These are phyloP conservation scores for Aspergillus egyptiacus DNA, from an alignment of 495 filamentous ascomycete species.

Conservation along the genomic window DNA sequence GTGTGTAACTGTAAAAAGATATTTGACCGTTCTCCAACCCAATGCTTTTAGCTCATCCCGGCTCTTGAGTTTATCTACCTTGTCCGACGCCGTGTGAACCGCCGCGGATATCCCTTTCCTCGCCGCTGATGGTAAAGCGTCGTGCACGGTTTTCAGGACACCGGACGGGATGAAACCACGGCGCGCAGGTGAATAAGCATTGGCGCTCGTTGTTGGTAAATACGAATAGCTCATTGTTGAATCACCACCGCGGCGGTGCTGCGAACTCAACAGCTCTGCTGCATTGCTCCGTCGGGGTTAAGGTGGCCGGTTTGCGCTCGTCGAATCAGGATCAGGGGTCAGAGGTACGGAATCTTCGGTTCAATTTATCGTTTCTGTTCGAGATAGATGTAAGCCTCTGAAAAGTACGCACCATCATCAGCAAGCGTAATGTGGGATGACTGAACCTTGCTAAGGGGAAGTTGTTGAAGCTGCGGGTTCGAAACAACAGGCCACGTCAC, in stretches of 20 bases:
- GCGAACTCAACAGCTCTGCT: slow-evolving; percentile 7
- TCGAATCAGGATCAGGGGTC: neutral
- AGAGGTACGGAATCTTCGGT: no score
- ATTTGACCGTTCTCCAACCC: slow-evolving; percentile 11
- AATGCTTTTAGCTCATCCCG: slow-evolving; percentile 13
- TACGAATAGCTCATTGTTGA: slow-evolving; percentile 40
- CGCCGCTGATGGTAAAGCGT: slow-evolving; percentile 17
- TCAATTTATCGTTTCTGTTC: no score
- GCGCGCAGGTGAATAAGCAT: slow-evolving; percentile 28
- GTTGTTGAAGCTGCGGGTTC: neutral
- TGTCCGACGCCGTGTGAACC: neutral
- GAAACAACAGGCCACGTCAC: slow-evolving; percentile 2
- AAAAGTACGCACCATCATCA: neutral
- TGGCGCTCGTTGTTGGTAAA: slow-evolving; percentile 24
- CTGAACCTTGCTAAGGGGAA: neutral
- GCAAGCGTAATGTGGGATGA: neutral
- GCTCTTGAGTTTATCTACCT: slow-evolving; percentile 10
- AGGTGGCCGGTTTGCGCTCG: neutral
- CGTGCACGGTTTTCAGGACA: slow-evolving; percentile 10
- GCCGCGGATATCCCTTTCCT: slow-evolving; percentile 21
- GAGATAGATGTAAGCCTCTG: neutral
- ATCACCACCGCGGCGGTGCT: slow-evolving; percentile 7
- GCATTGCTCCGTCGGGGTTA: slow-evolving; percentile 18
- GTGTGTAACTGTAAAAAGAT: slow-evolving; percentile 55
- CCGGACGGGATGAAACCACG: slow-evolving; percentile 11